Base-by-base conservation (phyloP, 805 yeast genomes). In the Candida sakaeoensis region DNA sequence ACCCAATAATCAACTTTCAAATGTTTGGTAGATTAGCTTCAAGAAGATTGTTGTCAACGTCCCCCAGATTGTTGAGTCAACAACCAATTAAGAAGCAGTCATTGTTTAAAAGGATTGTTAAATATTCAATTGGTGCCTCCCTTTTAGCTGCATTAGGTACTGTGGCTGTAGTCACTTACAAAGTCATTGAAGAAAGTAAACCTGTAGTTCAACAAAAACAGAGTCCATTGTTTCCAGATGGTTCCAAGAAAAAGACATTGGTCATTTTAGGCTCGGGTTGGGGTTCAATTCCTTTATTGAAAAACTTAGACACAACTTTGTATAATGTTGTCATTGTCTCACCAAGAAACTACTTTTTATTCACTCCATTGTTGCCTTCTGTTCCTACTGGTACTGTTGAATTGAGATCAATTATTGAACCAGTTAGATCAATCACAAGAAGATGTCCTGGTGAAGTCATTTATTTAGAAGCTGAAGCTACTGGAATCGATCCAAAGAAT, bases 351-450 rank as follows among this genome's bases (percentile, higher is more conserved):
- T 91, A 87, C 72, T 89, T 90, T 68, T 72, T 90, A 54, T 90
- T 91, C 75, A 90, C 98, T 42, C 97, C 98, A n/a, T 71, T 90
- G 59, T 74, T 90, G 53, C 97, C 98, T 34, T 85, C 95, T 18
- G 85, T 91, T 51, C 95, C 97, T 42, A 90, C 95, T 27, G 97
- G 97, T 48, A 85, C 96, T 37, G 80, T 88, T 44, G 96, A 87
- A 55, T 64, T 78, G 49, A 86, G 93, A 63, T 90, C 97, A 17
- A 90, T 90, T 58, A 84, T 88, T 65, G 97, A 90, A 63, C 96
- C 97, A 23, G 88, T 91, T 40, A 79, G 96, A 65, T 72, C 85
- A 39, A 83, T 90, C 54, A 83, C 93, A 43, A 82, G 95, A 68
- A 74, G 82, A 64, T 69, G 80, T 23, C 74, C 81, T 3, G 90